Base-by-base conservation (phyloP, 257 asterid genomes). In the Vinca minor region DNA sequence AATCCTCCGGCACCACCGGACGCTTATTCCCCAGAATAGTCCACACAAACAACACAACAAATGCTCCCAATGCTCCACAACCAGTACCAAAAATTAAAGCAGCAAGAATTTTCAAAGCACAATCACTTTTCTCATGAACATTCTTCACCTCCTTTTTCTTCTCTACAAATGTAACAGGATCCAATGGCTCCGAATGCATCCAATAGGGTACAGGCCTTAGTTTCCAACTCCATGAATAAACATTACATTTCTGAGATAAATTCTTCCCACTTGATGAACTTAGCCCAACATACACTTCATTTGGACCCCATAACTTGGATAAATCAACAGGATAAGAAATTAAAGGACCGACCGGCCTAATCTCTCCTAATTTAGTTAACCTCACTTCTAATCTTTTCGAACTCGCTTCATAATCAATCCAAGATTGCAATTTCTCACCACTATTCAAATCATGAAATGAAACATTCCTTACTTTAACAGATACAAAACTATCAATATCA, bases 171-270 rank as follows among this genome's bases (percentile, higher is more conserved):
- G 80, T 68, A 28, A 77, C 71, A 0, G 97, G 96, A 78, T 93
- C 84, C 80, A 93, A 21, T 1, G 99, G 99, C 29, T 87, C 85
- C 0, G 99, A 93, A 72, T 89, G 99, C 92, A 85, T 76, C 96
- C 93, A 85, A 0, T 79, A 81, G 0, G 94, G 90, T 73, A 68
- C 56, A 1, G 61, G 77, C 56, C 95, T 80, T 1, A 77, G 52
- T 38, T 41, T 77, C 47, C 87, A 76, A 59, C 83, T 83, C 96
- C 91, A 93, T 0, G 95, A 81, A 59, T 87, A 74, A 11, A 93
- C 31, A 3, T 42, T 67, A 55, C 81, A 71, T 56, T 76, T 78
- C 69, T 84, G 94, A 3, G 87, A 55, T 0, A 85, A 76, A 63
- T 85, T 85, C n/a, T n/a, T n/a, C 34, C 86, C 67, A 70, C 82